Evolutionary conservation across 345 rosid genomes (phyloP).

Genomic region (Camelina sativa): DNA sequence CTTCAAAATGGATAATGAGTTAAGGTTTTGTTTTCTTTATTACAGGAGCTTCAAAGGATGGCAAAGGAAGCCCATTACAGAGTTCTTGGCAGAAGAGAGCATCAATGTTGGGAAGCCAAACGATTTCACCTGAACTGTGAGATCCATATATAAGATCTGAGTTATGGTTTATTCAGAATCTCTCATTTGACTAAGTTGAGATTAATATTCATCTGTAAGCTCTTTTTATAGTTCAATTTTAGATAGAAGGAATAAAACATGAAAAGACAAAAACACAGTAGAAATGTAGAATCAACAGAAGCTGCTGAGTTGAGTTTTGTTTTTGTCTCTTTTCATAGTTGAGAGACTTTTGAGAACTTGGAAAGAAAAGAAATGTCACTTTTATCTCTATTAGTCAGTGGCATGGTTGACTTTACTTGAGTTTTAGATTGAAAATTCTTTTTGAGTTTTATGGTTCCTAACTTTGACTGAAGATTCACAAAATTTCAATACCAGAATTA

Average conservation of each 20-base stretch:
- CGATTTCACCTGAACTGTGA: slow-evolving; percentile 51
- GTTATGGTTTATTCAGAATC: slow-evolving; percentile 13
- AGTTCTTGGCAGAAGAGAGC: slow-evolving; percentile 61
- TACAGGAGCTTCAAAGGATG: slow-evolving; percentile 91
- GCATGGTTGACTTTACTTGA: slow-evolving; percentile 12
- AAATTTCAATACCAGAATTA: background rate
- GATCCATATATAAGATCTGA: slow-evolving; percentile 11
- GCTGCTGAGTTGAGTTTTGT: slow-evolving; percentile 17
- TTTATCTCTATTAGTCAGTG: slow-evolving; percentile 14
- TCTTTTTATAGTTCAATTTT: background rate
- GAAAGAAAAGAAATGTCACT: background rate
- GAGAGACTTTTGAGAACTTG: background rate
- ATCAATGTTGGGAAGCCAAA: slow-evolving; percentile 68
- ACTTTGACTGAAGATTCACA: background rate
- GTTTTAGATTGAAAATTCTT: background rate
- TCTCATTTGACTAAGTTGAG: slow-evolving; percentile 13
- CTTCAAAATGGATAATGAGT: background rate
- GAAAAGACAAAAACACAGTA: slow-evolving; percentile 19
- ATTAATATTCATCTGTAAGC: slow-evolving; percentile 8
- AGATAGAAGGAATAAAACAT: background rate
- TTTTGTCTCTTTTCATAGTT: slow-evolving; percentile 25
- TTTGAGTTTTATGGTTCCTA: background rate
- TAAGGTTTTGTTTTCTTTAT: slow-evolving; percentile 7
- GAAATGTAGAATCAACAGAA: slow-evolving; percentile 15
- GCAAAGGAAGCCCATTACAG: slow-evolving; percentile 81